phyloP scores from a whole-genome alignment of 805 yeast genomes.

The Ascoidea rubescens region DNA sequence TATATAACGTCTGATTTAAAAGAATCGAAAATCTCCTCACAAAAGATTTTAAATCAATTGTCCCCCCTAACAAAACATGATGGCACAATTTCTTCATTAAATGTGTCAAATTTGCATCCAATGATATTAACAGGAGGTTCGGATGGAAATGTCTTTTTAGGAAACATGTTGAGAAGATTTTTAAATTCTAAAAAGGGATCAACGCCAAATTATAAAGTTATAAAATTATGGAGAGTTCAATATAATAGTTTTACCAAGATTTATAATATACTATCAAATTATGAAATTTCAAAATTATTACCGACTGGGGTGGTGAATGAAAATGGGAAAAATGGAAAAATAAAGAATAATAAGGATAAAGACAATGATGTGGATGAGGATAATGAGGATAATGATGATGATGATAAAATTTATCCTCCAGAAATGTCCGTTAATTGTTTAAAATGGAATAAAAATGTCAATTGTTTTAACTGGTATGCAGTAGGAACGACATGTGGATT shows the following conservation, averaged over 20 bases:
- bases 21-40: background rate
- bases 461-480: constrained; percentile 34
- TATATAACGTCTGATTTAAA: background rate
- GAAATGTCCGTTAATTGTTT: constrained; percentile 33
- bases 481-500: constrained; percentile 14
- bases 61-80: constrained; percentile 24
- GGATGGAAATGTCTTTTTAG: constrained; percentile 31
- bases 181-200: constrained; percentile 21
- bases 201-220: constrained; percentile 16
- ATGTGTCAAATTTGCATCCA: constrained; percentile 31
- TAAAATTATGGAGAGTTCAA: constrained; percentile 21
- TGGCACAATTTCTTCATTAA: constrained; percentile 25
- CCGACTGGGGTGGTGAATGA: background rate
- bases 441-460: constrained; percentile 42
- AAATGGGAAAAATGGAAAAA: too few relatives aligned
- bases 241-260: background rate
- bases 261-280: too few relatives aligned
- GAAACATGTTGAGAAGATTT: constrained; percentile 24
- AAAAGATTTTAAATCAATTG: background rate
- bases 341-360: background rate
- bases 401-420: constrained; percentile 29
- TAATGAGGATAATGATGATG: constrained; percentile 4
- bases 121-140: constrained; percentile 31
- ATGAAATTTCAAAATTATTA: background rate
- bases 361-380: constrained; percentile 2